A percentile compares a stretch with the other conserved stretches of the same genome.
Conservation (phyloP, 164 flowering plant species). For the Liquidambar formosana region DNA sequence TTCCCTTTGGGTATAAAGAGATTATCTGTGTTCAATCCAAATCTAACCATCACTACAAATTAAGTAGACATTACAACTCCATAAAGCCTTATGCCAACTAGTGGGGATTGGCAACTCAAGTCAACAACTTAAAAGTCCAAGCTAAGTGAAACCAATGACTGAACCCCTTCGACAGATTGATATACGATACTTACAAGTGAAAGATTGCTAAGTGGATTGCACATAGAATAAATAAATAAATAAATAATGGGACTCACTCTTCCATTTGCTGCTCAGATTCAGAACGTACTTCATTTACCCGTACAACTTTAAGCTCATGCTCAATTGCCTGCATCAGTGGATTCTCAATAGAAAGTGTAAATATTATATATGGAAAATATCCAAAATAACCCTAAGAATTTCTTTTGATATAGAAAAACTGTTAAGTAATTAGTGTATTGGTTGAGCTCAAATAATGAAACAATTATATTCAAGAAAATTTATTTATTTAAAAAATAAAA, state of each 20-base stretch:
- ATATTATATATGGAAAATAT: not conserved
- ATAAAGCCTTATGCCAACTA: too few species aligned
- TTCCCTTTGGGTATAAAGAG: too few species aligned
- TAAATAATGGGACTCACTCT: slow-evolving; percentile 46
- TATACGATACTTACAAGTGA: not conserved
- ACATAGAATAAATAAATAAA: not conserved
- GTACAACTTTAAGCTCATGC: slow-evolving; percentile 63
- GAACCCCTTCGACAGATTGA: not conserved
- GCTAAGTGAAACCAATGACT: not conserved
- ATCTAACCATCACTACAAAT: too few species aligned
- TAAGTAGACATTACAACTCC: too few species aligned
- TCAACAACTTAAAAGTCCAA: not conserved
- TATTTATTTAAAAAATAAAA: too few species aligned
- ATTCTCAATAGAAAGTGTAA: slow-evolving; percentile 15
- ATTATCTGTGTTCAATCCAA: too few species aligned
- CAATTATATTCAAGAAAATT: not conserved
- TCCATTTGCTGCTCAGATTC: slow-evolving; percentile 77
- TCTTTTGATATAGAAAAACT: not conserved
- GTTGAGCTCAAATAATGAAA: not conserved
- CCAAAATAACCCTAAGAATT: not conserved
- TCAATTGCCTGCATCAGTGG: slow-evolving; percentile 64
- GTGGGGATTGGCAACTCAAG: not conserved
- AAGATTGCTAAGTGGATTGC: not conserved
- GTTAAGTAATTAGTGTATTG: not conserved
- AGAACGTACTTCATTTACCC: slow-evolving; percentile 67